Evolutionary conservation across 1,284 basidiomycete species (phyloP).

Genomic region (Fomes fomentarius): DNA sequence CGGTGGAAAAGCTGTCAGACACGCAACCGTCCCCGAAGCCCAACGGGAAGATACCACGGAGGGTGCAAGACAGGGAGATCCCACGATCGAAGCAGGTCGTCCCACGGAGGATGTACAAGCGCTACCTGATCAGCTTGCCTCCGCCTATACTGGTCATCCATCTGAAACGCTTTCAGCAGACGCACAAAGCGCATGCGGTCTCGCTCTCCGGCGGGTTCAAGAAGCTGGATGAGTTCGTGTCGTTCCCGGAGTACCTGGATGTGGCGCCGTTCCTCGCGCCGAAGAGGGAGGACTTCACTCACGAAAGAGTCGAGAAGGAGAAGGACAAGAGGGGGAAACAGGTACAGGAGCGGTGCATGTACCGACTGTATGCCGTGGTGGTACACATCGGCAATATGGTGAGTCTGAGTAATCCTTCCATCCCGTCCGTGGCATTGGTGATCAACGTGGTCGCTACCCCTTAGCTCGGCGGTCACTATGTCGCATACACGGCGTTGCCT

Average conservation of each 20-base stretch:
- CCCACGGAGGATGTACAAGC: slow-evolving; percentile 86
- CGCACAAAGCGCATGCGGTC: slow-evolving; percentile 50
- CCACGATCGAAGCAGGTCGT: slow-evolving; percentile 65
- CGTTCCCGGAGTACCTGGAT: slow-evolving; percentile 88
- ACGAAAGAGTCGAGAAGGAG: slow-evolving; percentile 39
- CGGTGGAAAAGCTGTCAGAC: slow-evolving; percentile 29
- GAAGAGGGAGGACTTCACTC: slow-evolving; percentile 69
- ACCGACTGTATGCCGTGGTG: slow-evolving; percentile 82
- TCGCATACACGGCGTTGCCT: slow-evolving; percentile 74
- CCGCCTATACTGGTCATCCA: slow-evolving; percentile 92
- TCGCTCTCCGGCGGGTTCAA: slow-evolving; percentile 69
- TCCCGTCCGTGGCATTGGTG: slow-evolving; percentile 8
- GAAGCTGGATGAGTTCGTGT: slow-evolving; percentile 87
- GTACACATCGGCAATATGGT: slow-evolving; percentile 93
- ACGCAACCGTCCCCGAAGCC: slow-evolving; percentile 12
- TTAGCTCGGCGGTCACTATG: slow-evolving; percentile 83
- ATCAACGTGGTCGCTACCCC: slow-evolving; percentile 7
- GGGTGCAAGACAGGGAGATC: slow-evolving; percentile 28
- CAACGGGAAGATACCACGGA: not conserved
- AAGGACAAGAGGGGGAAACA: slow-evolving; percentile 35
- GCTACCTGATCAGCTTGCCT: slow-evolving; percentile 86
- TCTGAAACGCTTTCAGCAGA: slow-evolving; percentile 91
- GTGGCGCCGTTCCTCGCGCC: slow-evolving; percentile 87
- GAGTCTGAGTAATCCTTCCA: slow-evolving; percentile 23
- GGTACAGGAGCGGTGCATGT: slow-evolving; percentile 60